Conservation (phyloP, 768 basidiomycete species). For the Leccinum fibrillosum region DNA sequence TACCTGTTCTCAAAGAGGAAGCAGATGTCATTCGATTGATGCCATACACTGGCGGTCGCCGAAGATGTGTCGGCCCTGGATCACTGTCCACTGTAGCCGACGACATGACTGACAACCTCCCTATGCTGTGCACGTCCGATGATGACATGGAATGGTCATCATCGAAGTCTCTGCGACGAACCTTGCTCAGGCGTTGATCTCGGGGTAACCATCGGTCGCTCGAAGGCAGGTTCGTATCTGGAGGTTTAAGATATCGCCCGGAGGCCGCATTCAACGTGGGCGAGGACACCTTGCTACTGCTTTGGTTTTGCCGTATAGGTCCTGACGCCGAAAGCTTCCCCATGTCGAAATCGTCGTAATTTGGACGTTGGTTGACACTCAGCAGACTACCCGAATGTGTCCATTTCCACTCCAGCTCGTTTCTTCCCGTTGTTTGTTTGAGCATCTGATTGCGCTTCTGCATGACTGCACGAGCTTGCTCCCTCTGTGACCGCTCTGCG, state of each 20-base stretch:
- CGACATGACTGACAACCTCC: conserved; percentile 74
- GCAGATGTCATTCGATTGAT: conserved; percentile 76
- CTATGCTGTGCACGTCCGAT: conserved; percentile 75
- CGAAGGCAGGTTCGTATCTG: conserved; percentile 32
- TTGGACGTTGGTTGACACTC: conserved; percentile 36
- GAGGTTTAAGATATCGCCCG: conserved; percentile 47
- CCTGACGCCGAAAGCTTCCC: conserved; percentile 57
- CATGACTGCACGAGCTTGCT: conserved; percentile 91
- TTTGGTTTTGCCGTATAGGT: conserved; percentile 60
- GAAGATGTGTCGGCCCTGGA: conserved; percentile 70
- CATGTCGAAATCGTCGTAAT: conserved; percentile 32
- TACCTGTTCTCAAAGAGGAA: conserved; percentile 58
- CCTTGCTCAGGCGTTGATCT: conserved; percentile 69
- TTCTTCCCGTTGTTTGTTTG: conserved; percentile 47
- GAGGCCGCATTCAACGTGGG: conserved; percentile 60
- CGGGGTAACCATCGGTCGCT: conserved; percentile 47
- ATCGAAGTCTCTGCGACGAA: conserved; percentile 78
- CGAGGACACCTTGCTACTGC: conserved; percentile 37
- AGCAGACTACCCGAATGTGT: conserved; percentile 39
- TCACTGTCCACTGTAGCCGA: conserved; percentile 85
- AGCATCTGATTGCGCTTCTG: conserved; percentile 80
- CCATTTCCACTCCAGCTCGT: conserved; percentile 64
- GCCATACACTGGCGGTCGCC: conserved; percentile 59
- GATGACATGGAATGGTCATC: conserved; percentile 92
- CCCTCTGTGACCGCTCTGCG: conserved; percentile 70